Evolutionary conservation across 768 basidiomycete species (phyloP).

Genomic region (Fomitopsis serialis): DNA sequence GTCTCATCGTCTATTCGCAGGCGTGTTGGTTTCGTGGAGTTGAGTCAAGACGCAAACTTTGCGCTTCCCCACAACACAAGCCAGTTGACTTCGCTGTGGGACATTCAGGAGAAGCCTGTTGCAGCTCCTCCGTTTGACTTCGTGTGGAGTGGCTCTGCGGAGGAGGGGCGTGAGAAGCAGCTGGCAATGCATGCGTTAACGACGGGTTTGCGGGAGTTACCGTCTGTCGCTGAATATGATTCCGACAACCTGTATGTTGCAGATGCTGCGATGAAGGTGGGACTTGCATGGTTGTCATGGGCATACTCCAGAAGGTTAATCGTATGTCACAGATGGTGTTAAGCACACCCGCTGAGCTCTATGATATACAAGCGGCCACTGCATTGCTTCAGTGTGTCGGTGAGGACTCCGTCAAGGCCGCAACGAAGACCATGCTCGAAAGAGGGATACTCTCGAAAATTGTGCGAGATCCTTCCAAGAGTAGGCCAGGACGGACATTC

Average conservation of each 20-base stretch:
- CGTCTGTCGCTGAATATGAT: slow-evolving; percentile 19
- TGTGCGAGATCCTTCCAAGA: slow-evolving; percentile 55
- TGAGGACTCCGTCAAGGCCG: slow-evolving; percentile 47
- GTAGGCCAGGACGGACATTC: slow-evolving; percentile 65
- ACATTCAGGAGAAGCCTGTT: slow-evolving; percentile 41
- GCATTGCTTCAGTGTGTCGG: slow-evolving; percentile 52
- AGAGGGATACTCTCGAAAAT: slow-evolving; percentile 65
- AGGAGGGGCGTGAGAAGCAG: slow-evolving; percentile 72
- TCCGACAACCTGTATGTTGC: slow-evolving; percentile 46
- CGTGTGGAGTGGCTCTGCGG: slow-evolving; percentile 65
- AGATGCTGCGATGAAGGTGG: slow-evolving; percentile 70
- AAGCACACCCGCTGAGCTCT: slow-evolving; percentile 65
- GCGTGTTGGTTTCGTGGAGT: slow-evolving; percentile 57
- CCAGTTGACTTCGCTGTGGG: slow-evolving; percentile 40
- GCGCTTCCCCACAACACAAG: slow-evolving; percentile 40
- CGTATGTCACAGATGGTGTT: slow-evolving; percentile 58
- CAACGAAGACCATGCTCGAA: slow-evolving; percentile 53
- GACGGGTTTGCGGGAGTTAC: slow-evolving; percentile 35
- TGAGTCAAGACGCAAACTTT: slow-evolving; percentile 28
- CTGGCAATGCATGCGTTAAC: slow-evolving; percentile 54
- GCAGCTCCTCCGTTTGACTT: slow-evolving; percentile 59
- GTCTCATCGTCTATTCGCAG: slow-evolving; percentile 27
- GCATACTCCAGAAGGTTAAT: background rate
- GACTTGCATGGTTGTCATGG: no score
- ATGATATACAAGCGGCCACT: slow-evolving; percentile 56